phyloP scores from a whole-genome alignment of 768 basidiomycete genomes.

The Panellus pusillus region DNA sequence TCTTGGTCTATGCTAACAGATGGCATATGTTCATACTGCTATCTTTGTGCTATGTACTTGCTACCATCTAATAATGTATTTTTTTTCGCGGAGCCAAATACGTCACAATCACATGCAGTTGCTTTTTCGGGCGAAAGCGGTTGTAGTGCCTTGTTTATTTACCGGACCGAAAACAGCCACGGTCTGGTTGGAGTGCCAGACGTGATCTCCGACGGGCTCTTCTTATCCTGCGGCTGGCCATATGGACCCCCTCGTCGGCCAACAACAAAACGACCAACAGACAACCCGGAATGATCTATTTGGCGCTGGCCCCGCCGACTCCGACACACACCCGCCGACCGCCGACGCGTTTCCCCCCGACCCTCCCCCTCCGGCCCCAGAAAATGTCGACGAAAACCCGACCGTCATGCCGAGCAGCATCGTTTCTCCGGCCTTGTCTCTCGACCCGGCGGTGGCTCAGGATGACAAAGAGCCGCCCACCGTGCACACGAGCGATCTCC shows the following conservation, averaged over 20 bases:
- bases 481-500: slow-evolving; percentile 34
- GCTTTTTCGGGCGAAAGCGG: not conserved
- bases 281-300: slow-evolving; percentile 19
- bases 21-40: no score
- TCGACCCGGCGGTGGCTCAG: slow-evolving; percentile 20
- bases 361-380: slow-evolving; percentile 13
- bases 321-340: slow-evolving; percentile 22
- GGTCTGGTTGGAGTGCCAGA: slow-evolving; percentile 11
- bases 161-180: slow-evolving; percentile 9
- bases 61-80: no score
- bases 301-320: slow-evolving; percentile 28
- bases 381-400: slow-evolving; percentile 15
- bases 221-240: slow-evolving; percentile 36
- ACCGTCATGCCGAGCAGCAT: slow-evolving; percentile 20
- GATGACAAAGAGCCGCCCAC: slow-evolving; percentile 37
- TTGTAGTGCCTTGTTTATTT: not conserved
- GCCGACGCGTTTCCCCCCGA: slow-evolving; percentile 29
- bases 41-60: no score
- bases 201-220: slow-evolving; percentile 13
- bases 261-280: slow-evolving; percentile 17
- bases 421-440: slow-evolving; percentile 3
- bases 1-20: no score
- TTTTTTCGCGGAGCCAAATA: no score
- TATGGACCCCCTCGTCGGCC: slow-evolving; percentile 43
- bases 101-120: no score